These are phyloP conservation scores for Nemania sp. DNA, from an alignment of 2,329 filamentous ascomycete genomes.

Conservation along the genomic window DNA sequence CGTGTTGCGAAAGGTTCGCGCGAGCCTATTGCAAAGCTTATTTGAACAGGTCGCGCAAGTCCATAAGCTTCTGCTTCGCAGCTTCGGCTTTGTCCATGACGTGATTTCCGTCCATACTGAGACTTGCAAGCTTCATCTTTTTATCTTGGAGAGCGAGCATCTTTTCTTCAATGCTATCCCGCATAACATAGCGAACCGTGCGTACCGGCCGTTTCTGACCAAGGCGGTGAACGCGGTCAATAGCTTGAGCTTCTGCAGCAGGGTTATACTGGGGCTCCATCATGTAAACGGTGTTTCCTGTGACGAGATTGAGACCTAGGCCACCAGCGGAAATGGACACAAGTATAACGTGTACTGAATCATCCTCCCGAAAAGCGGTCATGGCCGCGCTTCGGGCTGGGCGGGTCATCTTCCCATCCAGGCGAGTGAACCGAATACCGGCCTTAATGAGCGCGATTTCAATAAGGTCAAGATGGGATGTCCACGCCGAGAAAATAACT, in stretches of 20 bases:
- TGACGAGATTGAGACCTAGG: constrained; percentile 85
- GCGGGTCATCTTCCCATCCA: constrained; percentile 88
- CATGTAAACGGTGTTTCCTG: constrained; percentile 85
- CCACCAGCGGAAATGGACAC: constrained; percentile 93
- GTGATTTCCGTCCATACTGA: constrained; percentile 71
- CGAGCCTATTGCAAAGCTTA: too few relatives aligned
- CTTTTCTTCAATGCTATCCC: constrained; percentile 87
- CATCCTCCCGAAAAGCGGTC: constrained; percentile 74
- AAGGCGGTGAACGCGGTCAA: constrained; percentile 89
- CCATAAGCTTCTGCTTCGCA: constrained; percentile 64
- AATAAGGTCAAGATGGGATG: constrained; percentile 89
- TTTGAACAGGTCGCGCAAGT: constrained; percentile 62
- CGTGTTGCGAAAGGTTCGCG: too few relatives aligned
- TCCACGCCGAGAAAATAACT: constrained; percentile 97
- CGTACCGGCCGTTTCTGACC: constrained; percentile 87
- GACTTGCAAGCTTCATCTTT: constrained; percentile 86
- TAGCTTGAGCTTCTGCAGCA: constrained; percentile 88
- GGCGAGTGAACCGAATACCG: constrained; percentile 72
- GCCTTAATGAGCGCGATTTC: constrained; percentile 73
- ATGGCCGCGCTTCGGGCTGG: constrained; percentile 74
- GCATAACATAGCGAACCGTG: constrained; percentile 91
- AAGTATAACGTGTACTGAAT: constrained; percentile 75
- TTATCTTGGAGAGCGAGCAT: constrained; percentile 88
- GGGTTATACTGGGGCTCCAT: constrained; percentile 99
- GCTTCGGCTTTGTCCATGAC: constrained; percentile 59